These are phyloP conservation scores for Ceriops tagal DNA, from an alignment of 345 rosid genomes.

Conservation along the genomic window DNA sequence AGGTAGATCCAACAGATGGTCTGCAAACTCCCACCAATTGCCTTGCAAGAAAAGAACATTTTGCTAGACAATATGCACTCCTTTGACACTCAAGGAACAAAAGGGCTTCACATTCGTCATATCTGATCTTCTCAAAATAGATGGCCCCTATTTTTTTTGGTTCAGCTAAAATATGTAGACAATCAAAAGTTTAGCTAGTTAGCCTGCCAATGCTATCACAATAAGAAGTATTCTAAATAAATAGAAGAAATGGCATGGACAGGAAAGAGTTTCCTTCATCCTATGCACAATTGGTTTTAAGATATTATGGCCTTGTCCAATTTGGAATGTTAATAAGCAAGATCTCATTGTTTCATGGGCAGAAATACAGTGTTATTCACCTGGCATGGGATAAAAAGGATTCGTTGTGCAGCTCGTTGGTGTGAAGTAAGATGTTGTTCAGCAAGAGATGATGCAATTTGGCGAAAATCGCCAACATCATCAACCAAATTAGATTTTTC, in stretches of 20 bases:
- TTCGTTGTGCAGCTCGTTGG: slow-evolving; percentile 70
- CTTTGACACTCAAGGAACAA: too few relatives aligned
- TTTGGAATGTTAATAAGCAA: too few relatives aligned
- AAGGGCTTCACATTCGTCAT: too few relatives aligned
- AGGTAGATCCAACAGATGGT: too few relatives aligned
- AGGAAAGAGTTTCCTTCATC: neutral
- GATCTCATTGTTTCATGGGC: too few relatives aligned
- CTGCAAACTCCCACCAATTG: too few relatives aligned
- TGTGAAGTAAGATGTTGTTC: slow-evolving; percentile 71
- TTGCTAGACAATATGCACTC: too few relatives aligned
- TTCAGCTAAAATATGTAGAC: neutral
- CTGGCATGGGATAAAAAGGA: slow-evolving; percentile 96
- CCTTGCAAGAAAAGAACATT: too few relatives aligned
- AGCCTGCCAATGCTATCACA: neutral
- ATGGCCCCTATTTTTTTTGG: neutral
- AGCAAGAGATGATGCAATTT: slow-evolving; percentile 70
- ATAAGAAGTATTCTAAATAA: neutral
- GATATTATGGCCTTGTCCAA: neutral
- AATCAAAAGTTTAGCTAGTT: neutral
- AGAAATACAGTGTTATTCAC: slow-evolving; percentile 28
- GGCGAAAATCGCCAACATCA: slow-evolving; percentile 82
- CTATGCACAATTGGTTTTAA: neutral
- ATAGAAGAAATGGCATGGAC: neutral
- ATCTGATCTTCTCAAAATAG: too few relatives aligned
- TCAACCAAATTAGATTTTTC: slow-evolving; percentile 97